These are phyloP conservation scores for Eucalyptus erythrocorys DNA, from an alignment of 345 rosid genomes.

Conservation along the genomic window DNA sequence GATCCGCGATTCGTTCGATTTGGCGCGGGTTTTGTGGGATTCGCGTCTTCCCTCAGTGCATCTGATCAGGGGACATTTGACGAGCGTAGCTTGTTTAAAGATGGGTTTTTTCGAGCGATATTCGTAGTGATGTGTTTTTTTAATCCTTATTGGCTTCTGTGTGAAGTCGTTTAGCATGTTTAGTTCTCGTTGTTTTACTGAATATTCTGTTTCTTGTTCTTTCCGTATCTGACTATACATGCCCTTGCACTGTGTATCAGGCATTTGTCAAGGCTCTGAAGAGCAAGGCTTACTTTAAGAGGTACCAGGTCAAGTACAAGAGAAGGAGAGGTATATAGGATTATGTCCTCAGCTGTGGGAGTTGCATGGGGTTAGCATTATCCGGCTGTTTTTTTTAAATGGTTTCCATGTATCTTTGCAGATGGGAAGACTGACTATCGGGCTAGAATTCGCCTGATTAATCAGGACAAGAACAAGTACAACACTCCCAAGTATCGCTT, in stretches of 20 bases:
- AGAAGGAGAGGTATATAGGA: slow-evolving; percentile 56
- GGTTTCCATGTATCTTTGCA: background rate
- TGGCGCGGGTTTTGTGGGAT: background rate
- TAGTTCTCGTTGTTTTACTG: background rate
- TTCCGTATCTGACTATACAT: background rate
- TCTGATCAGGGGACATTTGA: background rate
- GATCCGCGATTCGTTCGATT: background rate
- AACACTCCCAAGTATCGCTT: slow-evolving; percentile 78
- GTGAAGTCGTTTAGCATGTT: background rate
- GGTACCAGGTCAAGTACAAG: slow-evolving; percentile 67
- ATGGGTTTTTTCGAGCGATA: background rate
- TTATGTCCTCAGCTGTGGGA: background rate
- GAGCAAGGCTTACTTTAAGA: slow-evolving; percentile 49
- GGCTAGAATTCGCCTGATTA: slow-evolving; percentile 70
- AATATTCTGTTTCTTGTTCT: background rate
- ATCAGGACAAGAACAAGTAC: slow-evolving; percentile 78
- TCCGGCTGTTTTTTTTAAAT: background rate
- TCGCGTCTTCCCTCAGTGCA: background rate
- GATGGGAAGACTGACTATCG: slow-evolving; percentile 89
- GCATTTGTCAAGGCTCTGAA: slow-evolving; percentile 56
- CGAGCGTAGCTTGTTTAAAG: background rate
- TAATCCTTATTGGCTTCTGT: background rate
- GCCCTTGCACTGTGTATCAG: slow-evolving; percentile 6
- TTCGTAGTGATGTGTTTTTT: background rate
- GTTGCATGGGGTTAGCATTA: background rate